Percentiles rank a stretch among this genome's conserved stretches.
phyloP scores from a whole-genome alignment of 441 rosid genomes.

The Mallotus repandus region DNA sequence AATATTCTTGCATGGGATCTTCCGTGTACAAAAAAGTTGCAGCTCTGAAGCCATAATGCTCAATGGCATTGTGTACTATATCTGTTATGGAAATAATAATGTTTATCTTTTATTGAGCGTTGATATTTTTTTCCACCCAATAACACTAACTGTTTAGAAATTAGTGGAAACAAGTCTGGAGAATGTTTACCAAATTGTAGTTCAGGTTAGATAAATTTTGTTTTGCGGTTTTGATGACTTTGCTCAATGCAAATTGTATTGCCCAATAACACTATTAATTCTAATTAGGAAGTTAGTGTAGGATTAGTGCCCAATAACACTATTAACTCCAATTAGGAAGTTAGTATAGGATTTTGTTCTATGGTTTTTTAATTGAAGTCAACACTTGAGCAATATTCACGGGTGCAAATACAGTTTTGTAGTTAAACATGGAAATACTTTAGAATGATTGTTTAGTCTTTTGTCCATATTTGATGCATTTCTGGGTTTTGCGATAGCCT shows the following conservation, averaged over 20 bases:
- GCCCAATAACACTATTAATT: too few relatives aligned
- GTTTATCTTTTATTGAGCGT: not conserved
- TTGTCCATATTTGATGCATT: too few relatives aligned
- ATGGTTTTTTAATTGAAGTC: not conserved
- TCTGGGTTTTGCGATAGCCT: too few relatives aligned
- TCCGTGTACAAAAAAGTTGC: constrained; percentile 17
- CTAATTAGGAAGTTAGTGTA: too few relatives aligned
- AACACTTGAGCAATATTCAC: too few relatives aligned
- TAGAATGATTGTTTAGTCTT: too few relatives aligned
- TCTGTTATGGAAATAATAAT: constrained; percentile 7
- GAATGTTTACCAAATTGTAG: not conserved
- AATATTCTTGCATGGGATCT: constrained; percentile 14
- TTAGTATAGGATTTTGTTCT: too few relatives aligned
- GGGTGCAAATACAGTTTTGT: too few relatives aligned
- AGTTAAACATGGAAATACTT: too few relatives aligned
- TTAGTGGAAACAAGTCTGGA: not conserved
- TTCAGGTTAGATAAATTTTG: not conserved
- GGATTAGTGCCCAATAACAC: too few relatives aligned
- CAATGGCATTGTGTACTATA: constrained; percentile 19
- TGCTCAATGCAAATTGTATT: not conserved
- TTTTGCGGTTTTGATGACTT: not conserved
- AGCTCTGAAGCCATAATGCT: constrained; percentile 16
- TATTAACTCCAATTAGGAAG: too few relatives aligned
- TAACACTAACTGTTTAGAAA: too few relatives aligned
- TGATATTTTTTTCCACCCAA: not conserved